Evolutionary conservation across 2,329 filamentous ascomycete species (phyloP).

Genomic region (Bipolaris sorokiniana): DNA sequence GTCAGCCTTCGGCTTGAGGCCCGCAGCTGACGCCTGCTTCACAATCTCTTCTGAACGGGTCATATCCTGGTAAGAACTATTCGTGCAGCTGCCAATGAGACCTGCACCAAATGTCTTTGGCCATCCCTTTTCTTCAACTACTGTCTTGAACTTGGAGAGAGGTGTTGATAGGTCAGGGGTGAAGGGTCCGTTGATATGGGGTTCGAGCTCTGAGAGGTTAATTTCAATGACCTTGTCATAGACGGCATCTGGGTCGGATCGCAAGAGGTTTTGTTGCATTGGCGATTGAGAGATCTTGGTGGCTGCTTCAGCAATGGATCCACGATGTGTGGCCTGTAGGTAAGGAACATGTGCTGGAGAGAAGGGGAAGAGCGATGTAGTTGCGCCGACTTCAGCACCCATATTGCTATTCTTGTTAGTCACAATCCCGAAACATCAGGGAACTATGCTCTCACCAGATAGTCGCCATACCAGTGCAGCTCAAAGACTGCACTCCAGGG

Average conservation of each 20-base stretch:
- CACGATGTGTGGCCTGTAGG: conserved; percentile 80
- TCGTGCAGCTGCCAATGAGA: conserved; percentile 96
- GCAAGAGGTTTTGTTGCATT: conserved; percentile 69
- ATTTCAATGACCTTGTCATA: conserved; percentile 94
- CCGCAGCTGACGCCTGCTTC: conserved; percentile 87
- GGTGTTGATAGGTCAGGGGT: conserved; percentile 95
- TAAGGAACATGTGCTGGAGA: conserved; percentile 84
- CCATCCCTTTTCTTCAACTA: conserved; percentile 85
- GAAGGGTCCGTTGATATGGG: conserved; percentile 96
- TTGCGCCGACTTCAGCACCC: conserved; percentile 89
- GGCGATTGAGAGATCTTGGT: conserved; percentile 65
- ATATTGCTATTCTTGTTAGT: conserved; percentile 18
- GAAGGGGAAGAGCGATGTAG: conserved; percentile 93
- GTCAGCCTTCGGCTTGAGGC: conserved; percentile 83
- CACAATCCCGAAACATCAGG: not conserved
- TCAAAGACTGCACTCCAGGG: conserved; percentile 85
- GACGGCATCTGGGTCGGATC: conserved; percentile 78
- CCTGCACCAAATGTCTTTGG: conserved; percentile 89
- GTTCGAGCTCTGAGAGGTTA: conserved; percentile 86
- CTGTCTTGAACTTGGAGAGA: conserved; percentile 84
- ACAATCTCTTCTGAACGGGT: conserved; percentile 91
- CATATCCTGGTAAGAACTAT: conserved; percentile 99
- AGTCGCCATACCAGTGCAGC: conserved; percentile 91
- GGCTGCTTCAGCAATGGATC: conserved; percentile 71
- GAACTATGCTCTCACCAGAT: conserved; percentile 56